Conservation (phyloP, 2,329 filamentous ascomycete species). For the Claviceps pazoutovae region DNA sequence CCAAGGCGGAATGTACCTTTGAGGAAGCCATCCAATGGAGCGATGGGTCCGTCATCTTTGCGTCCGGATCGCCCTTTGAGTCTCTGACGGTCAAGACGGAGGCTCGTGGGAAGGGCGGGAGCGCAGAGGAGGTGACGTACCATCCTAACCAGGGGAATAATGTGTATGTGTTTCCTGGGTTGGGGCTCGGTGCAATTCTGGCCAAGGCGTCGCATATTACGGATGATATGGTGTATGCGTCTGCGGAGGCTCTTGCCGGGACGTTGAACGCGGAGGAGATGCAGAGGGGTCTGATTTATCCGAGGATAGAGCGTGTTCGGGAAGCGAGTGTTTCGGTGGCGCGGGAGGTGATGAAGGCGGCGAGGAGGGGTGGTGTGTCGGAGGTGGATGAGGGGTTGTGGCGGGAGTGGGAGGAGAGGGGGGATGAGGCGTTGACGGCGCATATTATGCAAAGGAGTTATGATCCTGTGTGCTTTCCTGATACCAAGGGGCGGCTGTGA, state of each 20-base stretch:
- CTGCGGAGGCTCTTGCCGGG: constrained; percentile 65
- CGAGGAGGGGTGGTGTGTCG: constrained; percentile 68
- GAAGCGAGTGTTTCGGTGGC: constrained; percentile 80
- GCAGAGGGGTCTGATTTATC: constrained; percentile 76
- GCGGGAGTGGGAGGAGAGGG: constrained; percentile 60
- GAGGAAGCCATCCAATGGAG: constrained; percentile 87
- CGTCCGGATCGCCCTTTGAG: constrained; percentile 85
- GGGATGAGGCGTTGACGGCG: constrained; percentile 44
- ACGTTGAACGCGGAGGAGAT: constrained; percentile 72
- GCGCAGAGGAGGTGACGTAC: constrained; percentile 40
- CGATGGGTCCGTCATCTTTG: constrained; percentile 82
- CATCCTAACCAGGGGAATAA: constrained; percentile 76
- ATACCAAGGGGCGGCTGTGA: constrained; percentile 20
- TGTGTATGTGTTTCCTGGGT: constrained; percentile 90
- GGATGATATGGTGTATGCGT: constrained; percentile 93
- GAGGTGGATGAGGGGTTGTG: constrained; percentile 53
- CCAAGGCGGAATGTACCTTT: constrained; percentile 95
- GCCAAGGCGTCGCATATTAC: constrained; percentile 78
- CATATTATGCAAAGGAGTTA: constrained; percentile 49
- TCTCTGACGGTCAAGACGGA: constrained; percentile 49
- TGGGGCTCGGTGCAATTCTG: constrained; percentile 85
- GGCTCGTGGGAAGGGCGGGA: constrained; percentile 30
- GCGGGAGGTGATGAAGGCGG: constrained; percentile 84
- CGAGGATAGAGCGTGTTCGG: constrained; percentile 76
- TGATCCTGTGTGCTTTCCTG: constrained; percentile 35